Percentiles rank a stretch among this genome's conserved stretches.
Conservation (phyloP, 2,329 filamentous ascomycete species). For the Stylonectria norvegica region DNA sequence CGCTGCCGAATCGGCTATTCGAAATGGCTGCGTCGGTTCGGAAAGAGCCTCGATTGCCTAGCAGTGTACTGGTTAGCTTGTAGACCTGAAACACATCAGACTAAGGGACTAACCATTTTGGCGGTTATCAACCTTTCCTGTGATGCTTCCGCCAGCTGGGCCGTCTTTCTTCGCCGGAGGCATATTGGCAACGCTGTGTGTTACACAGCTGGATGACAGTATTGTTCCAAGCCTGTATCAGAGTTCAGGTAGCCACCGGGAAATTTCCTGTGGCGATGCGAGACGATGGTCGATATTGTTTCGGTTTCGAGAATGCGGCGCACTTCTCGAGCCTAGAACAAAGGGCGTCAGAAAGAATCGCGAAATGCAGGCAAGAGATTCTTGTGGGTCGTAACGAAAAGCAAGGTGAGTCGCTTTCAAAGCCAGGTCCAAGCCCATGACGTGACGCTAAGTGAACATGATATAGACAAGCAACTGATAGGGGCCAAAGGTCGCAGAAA, state of each 20-base stretch:
- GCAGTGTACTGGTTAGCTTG: constrained; percentile 8
- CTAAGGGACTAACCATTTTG: constrained; percentile 36
- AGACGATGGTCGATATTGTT: constrained; percentile 10
- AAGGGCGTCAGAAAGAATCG: constrained; percentile 9
- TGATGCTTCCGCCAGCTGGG: constrained; percentile 29
- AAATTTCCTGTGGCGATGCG: constrained; percentile 15
- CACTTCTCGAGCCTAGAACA: constrained; percentile 12
- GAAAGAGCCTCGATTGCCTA: constrained; percentile 68
- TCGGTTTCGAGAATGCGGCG: constrained; percentile 14
- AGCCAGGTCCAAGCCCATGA: constrained; percentile 23
- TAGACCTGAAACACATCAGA: not conserved
- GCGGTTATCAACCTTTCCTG: constrained; percentile 29
- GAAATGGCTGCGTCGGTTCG: constrained; percentile 89
- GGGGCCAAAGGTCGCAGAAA: constrained; percentile 4
- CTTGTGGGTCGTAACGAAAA: constrained; percentile 7
- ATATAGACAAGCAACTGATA: constrained; percentile 8
- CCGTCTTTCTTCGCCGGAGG: constrained; percentile 40
- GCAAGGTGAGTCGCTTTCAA: constrained; percentile 5
- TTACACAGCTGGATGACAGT: constrained; percentile 21
- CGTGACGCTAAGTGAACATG: constrained; percentile 14
- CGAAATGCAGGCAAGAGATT: not conserved
- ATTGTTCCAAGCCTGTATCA: constrained; percentile 19
- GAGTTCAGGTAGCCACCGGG: constrained; percentile 23
- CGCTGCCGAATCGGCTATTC: constrained; percentile 62
- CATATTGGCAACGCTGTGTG: constrained; percentile 30